phyloP scores from a whole-genome alignment of 108 stramenopile genomes.

The Cylindrotheca fusiformis region DNA sequence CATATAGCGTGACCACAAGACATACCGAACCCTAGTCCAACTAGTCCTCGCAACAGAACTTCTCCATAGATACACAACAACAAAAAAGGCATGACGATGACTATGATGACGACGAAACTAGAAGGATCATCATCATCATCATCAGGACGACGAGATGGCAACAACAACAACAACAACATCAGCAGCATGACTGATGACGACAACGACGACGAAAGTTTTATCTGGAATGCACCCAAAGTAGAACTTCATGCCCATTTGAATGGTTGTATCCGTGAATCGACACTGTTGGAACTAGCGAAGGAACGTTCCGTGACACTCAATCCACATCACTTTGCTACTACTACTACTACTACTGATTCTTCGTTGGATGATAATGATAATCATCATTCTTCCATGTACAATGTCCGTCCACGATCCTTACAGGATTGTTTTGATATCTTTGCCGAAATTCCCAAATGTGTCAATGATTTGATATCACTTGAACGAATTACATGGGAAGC shows the following conservation, averaged over 20 bases:
- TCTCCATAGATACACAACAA: too few relatives aligned
- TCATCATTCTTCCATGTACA: slow-evolving; percentile 20
- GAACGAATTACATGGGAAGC: slow-evolving; percentile 64
- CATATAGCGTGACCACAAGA: too few relatives aligned
- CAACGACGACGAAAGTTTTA: too few relatives aligned
- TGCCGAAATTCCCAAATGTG: slow-evolving; percentile 60
- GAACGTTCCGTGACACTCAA: slow-evolving; percentile 44
- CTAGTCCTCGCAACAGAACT: too few relatives aligned
- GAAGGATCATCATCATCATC: too few relatives aligned
- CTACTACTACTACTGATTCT: neutral
- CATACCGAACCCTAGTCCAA: too few relatives aligned
- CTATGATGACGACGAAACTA: too few relatives aligned
- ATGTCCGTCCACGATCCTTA: slow-evolving; percentile 49
- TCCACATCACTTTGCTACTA: slow-evolving; percentile 18
- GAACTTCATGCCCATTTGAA: slow-evolving; percentile 92
- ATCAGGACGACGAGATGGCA: too few relatives aligned
- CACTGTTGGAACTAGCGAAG: slow-evolving; percentile 64
- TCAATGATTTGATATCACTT: slow-evolving; percentile 55
- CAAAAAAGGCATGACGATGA: too few relatives aligned
- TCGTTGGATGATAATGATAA: slow-evolving; percentile 5
- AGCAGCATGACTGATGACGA: too few relatives aligned
- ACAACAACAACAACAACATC: too few relatives aligned
- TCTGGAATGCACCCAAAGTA: slow-evolving; percentile 50
- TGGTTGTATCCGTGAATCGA: slow-evolving; percentile 82
- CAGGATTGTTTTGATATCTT: slow-evolving; percentile 86